These are phyloP conservation scores for Phytopythium kandeliae DNA, from an alignment of 352 stramenopile genomes.

Conservation along the genomic window DNA sequence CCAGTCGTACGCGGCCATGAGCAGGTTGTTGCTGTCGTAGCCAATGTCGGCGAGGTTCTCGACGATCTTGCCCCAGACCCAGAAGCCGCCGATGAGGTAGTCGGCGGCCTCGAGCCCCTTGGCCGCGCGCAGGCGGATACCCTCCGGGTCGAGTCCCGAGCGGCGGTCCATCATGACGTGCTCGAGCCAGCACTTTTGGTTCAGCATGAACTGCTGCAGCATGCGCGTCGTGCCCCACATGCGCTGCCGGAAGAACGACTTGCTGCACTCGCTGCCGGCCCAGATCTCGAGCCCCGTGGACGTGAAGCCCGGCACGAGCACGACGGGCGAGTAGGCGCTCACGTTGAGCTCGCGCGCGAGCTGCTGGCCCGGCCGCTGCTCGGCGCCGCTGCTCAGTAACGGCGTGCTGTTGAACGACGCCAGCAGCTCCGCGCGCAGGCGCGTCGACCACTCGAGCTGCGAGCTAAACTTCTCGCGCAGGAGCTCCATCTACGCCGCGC, in stretches of 20 bases:
- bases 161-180: constrained; percentile 90
- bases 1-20: constrained; percentile 87
- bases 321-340: constrained; percentile 61
- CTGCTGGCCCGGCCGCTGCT: constrained; percentile 41
- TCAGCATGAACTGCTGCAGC: constrained; percentile 86
- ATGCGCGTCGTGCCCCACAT: constrained; percentile 91
- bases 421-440: constrained; percentile 59
- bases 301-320: constrained; percentile 93
- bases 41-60: constrained; percentile 89
- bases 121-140: constrained; percentile 71
- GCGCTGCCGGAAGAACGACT: constrained; percentile 88
- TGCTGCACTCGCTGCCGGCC: constrained; percentile 84
- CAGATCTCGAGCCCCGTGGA: constrained; percentile 94
- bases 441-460: constrained; percentile 62
- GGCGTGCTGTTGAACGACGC: constrained; percentile 55
- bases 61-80: constrained; percentile 92
- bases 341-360: constrained; percentile 44
- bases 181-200: constrained; percentile 90
- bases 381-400: constrained; percentile 18
- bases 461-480: constrained; percentile 56
- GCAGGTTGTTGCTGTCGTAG: constrained; percentile 91
- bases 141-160: constrained; percentile 87
- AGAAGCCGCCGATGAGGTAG: constrained; percentile 93
- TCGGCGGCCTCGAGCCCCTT: constrained; percentile 90
- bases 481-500: constrained; percentile 19